Percentiles rank a stretch among this genome's conserved stretches.
These are phyloP conservation scores for Leishmania major DNA, from an alignment of 208 protist species.

Conservation along the genomic window DNA sequence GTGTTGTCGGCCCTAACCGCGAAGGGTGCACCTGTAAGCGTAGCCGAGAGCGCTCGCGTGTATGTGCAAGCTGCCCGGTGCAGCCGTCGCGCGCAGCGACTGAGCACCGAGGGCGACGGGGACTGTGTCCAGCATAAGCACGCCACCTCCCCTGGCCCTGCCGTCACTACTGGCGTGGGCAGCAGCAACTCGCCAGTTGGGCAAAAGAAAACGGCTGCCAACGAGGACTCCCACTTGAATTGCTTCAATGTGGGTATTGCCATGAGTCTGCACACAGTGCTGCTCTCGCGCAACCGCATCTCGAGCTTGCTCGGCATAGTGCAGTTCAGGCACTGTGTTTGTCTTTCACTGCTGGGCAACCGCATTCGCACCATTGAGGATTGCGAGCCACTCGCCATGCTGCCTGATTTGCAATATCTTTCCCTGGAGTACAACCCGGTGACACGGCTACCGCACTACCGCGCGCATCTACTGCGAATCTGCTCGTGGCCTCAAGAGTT, in stretches of 20 bases:
- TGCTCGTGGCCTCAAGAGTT: slow-evolving; percentile 70
- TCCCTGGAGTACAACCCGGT: slow-evolving; percentile 89
- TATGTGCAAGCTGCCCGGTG: slow-evolving; percentile 5
- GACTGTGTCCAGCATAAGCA: not conserved
- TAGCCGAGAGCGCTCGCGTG: slow-evolving; percentile 24
- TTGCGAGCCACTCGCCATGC: slow-evolving; percentile 75
- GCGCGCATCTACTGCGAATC: slow-evolving; percentile 80
- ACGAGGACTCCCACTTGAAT: slow-evolving; percentile 27
- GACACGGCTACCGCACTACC: slow-evolving; percentile 73
- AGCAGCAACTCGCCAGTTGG: not conserved
- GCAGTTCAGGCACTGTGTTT: slow-evolving; percentile 82
- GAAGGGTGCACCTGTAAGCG: slow-evolving; percentile 25
- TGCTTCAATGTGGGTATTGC: slow-evolving; percentile 69
- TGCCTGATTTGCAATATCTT: slow-evolving; percentile 74
- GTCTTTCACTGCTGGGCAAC: slow-evolving; percentile 82
- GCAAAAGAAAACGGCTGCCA: not conserved
- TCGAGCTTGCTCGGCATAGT: slow-evolving; percentile 61
- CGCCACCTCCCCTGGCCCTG: not conserved
- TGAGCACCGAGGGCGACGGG: not conserved
- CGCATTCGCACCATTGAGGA: slow-evolving; percentile 71
- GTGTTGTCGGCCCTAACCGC: slow-evolving; percentile 55
- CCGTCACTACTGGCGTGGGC: not conserved
- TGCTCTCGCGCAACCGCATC: slow-evolving; percentile 82
- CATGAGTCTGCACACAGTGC: slow-evolving; percentile 73
- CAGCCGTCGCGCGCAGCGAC: not conserved